Evolutionary conservation across 495 filamentous ascomycete genomes (phyloP), one percentile per base, ranked within the genome.

Genomic region (Lasiosphaeris hirsuta): DNA sequence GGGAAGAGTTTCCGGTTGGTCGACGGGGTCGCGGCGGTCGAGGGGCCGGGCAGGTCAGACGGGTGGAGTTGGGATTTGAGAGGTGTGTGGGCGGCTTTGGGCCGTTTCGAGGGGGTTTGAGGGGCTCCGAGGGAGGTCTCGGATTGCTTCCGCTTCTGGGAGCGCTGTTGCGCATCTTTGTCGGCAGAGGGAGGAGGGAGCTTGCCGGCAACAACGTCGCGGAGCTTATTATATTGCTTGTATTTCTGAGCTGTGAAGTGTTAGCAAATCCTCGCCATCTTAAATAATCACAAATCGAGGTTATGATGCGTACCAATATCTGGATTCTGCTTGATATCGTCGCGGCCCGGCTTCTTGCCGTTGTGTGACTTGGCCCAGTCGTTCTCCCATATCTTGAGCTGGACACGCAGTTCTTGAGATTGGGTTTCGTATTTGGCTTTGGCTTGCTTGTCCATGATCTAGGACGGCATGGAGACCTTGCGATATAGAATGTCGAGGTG

Each of bases 321-420:
- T 8, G 84, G 83, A 62, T 92, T 84, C 56, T 85, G 80, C 71
- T 96, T 96, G 68, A 97, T 96, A 71, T 96, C 92, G 11, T 87
- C 84, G 38, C 90, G 86, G 15, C 80, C 78, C 10, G 94, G 87
- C 75, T 96, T 96, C 50, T 77, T 80, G 13, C 91, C 92, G 10
- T 72, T 78, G 65, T 96, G 81, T 1, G 75, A 72, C 17, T 74
- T 72, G 1, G 89, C 82, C 76, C 94, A 97, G 6, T 81, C 73
- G 62, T 81, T 83, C 71, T 98, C 93, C 87, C 91, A 98, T 66
- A 78, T 72, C 70, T 97, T 98, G 34, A 98, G 73, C 59, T 96
- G 89, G 9, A 76, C 74, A 4, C 90, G 86, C 18, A 96, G 71
- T 44, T 73, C 58, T 44, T 75, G 71, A 1, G 73, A 77, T 35